These are phyloP conservation scores for Barbarea vulgaris DNA, from an alignment of 345 rosid species.

Conservation along the genomic window DNA sequence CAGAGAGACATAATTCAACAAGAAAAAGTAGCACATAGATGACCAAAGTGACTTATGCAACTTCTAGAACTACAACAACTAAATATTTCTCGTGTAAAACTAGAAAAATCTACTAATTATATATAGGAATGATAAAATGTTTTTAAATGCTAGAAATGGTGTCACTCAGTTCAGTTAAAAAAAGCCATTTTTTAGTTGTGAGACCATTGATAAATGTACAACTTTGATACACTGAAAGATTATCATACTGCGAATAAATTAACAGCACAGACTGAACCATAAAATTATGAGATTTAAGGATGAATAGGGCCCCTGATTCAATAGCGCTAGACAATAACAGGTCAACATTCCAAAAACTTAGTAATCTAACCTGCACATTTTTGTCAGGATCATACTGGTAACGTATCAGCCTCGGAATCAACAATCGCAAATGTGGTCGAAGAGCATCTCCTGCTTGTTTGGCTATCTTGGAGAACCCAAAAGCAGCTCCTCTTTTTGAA, in stretches of 20 bases:
- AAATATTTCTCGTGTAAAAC: not conserved
- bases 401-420: slow-evolving; percentile 90
- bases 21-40: slow-evolving; percentile 2
- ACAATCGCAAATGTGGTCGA: slow-evolving; percentile 70
- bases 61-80: slow-evolving; percentile 11
- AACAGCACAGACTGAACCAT: slow-evolving; percentile 12
- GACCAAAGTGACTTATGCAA: slow-evolving; percentile 14
- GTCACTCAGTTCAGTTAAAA: slow-evolving; percentile 22
- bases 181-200: not conserved
- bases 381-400: slow-evolving; percentile 98
- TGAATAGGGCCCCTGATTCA: not conserved
- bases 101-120: slow-evolving; percentile 3
- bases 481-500: slow-evolving; percentile 97
- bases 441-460: slow-evolving; percentile 99
- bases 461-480: slow-evolving; percentile 95
- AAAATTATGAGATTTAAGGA: slow-evolving; percentile 16
- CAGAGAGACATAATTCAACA: not conserved
- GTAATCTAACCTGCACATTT: slow-evolving; percentile 81
- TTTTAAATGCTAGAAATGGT: slow-evolving; percentile 13
- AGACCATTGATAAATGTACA: not conserved
- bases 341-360: slow-evolving; percentile 2
- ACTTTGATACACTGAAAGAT: not conserved
- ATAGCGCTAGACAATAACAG: not conserved
- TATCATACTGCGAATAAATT: not conserved
- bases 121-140: slow-evolving; percentile 12